These are phyloP conservation scores for Incumbomyces delicatus DNA, from an alignment of 2,329 filamentous ascomycete species.

Conservation along the genomic window DNA sequence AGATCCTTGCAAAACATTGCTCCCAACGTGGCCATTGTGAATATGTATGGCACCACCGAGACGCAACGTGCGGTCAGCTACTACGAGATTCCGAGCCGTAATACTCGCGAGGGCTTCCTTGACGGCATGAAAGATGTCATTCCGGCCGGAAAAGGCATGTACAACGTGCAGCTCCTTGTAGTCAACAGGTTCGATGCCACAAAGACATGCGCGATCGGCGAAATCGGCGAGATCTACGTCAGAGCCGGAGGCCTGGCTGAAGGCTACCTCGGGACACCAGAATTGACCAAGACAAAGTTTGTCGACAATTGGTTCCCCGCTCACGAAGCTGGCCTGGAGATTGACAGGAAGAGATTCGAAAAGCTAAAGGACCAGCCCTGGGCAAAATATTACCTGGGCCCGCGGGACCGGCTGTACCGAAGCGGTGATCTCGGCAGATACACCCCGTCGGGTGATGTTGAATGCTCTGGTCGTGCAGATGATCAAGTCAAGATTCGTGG, in stretches of 20 bases:
- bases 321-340: slow-evolving; percentile 56
- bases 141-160: slow-evolving; percentile 76
- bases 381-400: slow-evolving; percentile 68
- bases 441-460: slow-evolving; percentile 59
- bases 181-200: slow-evolving; percentile 60
- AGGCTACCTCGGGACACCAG: slow-evolving; percentile 57
- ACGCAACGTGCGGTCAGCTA: slow-evolving; percentile 73
- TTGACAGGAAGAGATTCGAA: slow-evolving; percentile 46
- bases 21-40: slow-evolving; percentile 63
- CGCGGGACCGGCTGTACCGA: slow-evolving; percentile 75
- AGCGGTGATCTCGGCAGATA: slow-evolving; percentile 80
- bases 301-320: slow-evolving; percentile 80
- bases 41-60: slow-evolving; percentile 86
- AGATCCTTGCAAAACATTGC: slow-evolving; percentile 65
- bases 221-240: slow-evolving; percentile 76
- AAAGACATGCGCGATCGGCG: slow-evolving; percentile 66
- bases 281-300: slow-evolving; percentile 67
- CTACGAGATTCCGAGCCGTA: slow-evolving; percentile 62
- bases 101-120: slow-evolving; percentile 53
- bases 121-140: slow-evolving; percentile 64
- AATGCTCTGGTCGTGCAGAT: slow-evolving; percentile 71
- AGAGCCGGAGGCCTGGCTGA: slow-evolving; percentile 76
- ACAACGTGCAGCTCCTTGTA: slow-evolving; percentile 78
- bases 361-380: slow-evolving; percentile 56
- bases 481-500: slow-evolving; percentile 92